Evolutionary conservation across 441 rosid species (phyloP), one percentile per base, ranked within the genome.

Genomic region (Capsella rubella): DNA sequence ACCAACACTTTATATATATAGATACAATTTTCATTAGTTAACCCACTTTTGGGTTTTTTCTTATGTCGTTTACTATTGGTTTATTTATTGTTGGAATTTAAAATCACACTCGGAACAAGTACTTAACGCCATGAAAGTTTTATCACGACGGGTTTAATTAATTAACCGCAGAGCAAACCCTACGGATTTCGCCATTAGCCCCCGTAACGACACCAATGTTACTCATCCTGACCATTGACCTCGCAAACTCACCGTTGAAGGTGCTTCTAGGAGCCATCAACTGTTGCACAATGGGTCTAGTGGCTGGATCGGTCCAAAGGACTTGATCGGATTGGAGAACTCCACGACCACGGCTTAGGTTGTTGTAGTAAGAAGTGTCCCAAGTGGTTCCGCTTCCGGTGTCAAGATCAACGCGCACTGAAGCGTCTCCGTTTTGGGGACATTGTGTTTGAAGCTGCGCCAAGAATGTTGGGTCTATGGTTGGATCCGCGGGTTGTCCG

Each of bases 171-270:
- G 86, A 79, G 46, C 96, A 90, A 25, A 82, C 57, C 49, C 56
- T 88, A 11, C 93, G 84, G 45, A 88, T 87, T 78, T 90, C 93
- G 2, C 90, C 96, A 54, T 51, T 15, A 13, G 78, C 53, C 11
- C 88, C 89, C 0, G 79, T 82, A 59, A 85, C 78, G 29, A 87
- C 85, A 1, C 84, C 90, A 34, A 86, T 87, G 12, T 83, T 83
- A 47, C 91, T 84, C 97, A 91, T 86, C 81, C 75, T 89, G 28
- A 85, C 86, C 91, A 91, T 91, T 0, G 90, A 81, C 67, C 73
- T 78, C 0, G 76, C 90, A 65, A 91, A 91, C 57, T 86, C 87
- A 1, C 18, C 72, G 61, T 75, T 79, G 67, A 87, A 91, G 5
- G 16, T 75, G 15, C 88, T 78, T 21, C 79, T 59, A 1, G 81